Evolutionary conservation across 2,329 filamentous ascomycete species (phyloP), one percentile per base, ranked within the genome.

Genomic region (Fusarium pseudograminearum): DNA sequence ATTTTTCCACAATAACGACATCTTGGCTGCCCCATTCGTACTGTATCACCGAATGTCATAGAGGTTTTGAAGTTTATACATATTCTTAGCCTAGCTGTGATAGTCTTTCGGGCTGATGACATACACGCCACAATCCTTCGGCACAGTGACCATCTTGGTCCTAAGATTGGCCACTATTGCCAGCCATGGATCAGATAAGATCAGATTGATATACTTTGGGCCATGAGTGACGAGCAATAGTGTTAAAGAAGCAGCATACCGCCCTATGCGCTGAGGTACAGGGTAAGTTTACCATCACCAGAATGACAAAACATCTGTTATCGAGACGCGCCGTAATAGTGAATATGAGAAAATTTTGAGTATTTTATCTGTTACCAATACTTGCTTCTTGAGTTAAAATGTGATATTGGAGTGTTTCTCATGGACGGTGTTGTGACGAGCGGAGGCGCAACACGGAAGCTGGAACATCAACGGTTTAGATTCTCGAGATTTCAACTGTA

Each of bases 161-260:
- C 24, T 34, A 14, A 20, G 16, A 30, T 50, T 20, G 8, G 24
- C 31, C 22, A 4, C 12, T 10, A 24, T 33, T n/a, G 5, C 24
- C 11, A 30, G 26, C n/a, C 0, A 12, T 28, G 14, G n/a, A 65
- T 65, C 62, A 44, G 61, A 66, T 66, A 54, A 66, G 61, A 65
- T 65, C 44, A 65, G 54, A 65, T 61, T 34, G 34, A 65, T 44
- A 40, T 33, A 10, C 16, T 47, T 47, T 15, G 5, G 3, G 24
- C n/a, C 2, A 3, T 4, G 4, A 31, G 11, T 10, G 2, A 16
- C 5, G 18, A 3, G 4, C 6, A 5, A 28, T 9, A 41, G 9
- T 18, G 4, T 11, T 18, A 12, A 4, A 18, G 15, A 44, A 44
- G 10, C 26, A 14, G 3, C 4, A n/a, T 14, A 11, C 8, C 18